Base-by-base conservation (phyloP, 768 basidiomycete genomes). In the Agrocybe chaxingu region DNA sequence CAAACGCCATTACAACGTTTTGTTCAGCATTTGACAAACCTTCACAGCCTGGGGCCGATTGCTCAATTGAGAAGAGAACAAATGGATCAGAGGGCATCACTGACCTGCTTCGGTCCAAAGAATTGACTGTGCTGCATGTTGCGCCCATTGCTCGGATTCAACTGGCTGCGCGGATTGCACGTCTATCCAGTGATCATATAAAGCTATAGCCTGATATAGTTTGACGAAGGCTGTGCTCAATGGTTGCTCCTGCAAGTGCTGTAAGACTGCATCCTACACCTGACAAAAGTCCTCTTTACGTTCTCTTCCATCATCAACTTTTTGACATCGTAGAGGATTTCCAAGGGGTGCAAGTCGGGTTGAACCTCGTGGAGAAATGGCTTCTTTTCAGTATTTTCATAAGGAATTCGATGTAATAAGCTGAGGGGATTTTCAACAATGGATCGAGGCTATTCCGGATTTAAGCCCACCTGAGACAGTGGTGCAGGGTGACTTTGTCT, bases 131-230 rank as follows among this genome's bases (percentile, higher is more conserved):
- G 88, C 84, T 13, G 82, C 79, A 61, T 92, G 87, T 45, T 81
- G 81, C 10, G 81, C 80, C 72, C 85, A 86, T 62, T 88, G 79
- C 45, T 89, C 85, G 9, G 70, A 69, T 38, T 84, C 81, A 10
- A 69, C 61, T 32, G 78, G 73, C 1, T 72, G 60, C 16, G 71
- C 70, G 54, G 72, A 72, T 55, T 82, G 80, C 2, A 71, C 67
- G 54, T 90, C 85, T 36, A 80, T 67, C 80, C 86, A 88, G 48
- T 84, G 78, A 62, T 92, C 86, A 58, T 84, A 85, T 12, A 89
- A 62, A 7, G 82, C 86, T 8, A 80, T 63, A 2, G 84, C 85
- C 64, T 89, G 79, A 5, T 77, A 66, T 38, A 89, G 75, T 63
- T 81, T 88, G 47, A 80, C 73, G 61, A 89, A 92, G 4, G 86